These are phyloP conservation scores for Hippophae tibetana DNA, from an alignment of 306 rosid genomes.

Conservation along the genomic window DNA sequence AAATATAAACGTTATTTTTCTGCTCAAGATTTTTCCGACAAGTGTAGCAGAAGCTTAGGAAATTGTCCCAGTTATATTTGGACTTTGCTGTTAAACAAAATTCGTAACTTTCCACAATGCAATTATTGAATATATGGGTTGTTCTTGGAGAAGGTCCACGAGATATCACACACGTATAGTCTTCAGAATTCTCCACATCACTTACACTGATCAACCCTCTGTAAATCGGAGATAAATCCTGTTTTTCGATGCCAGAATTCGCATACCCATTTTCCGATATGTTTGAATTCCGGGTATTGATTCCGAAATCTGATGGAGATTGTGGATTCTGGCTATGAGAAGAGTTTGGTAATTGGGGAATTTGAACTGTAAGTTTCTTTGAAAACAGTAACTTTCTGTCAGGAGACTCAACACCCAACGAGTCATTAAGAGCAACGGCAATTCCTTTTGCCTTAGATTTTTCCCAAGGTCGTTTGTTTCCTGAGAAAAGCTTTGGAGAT, in stretches of 20 bases:
- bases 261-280: constrained; percentile 17
- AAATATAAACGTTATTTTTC: constrained; percentile 72
- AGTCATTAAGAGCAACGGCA: constrained; percentile 61
- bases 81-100: constrained; percentile 17
- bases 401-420: constrained; percentile 28
- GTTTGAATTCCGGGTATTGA: constrained; percentile 19
- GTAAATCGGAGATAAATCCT: constrained; percentile 12
- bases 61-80: constrained; percentile 21
- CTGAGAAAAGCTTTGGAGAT: constrained; percentile 22
- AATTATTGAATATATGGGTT: constrained; percentile 70
- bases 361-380: constrained; percentile 51
- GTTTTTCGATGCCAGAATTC: constrained; percentile 22
- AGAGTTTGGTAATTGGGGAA: constrained; percentile 31
- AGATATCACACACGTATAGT: constrained; percentile 71
- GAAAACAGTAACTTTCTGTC: constrained; percentile 37
- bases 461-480: constrained; percentile 32
- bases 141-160: constrained; percentile 71
- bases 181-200: constrained; percentile 76
- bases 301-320: constrained; percentile 24
- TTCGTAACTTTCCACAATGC: constrained; percentile 43
- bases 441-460: constrained; percentile 34
- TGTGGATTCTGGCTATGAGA: constrained; percentile 18
- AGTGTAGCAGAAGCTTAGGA: constrained; percentile 73
- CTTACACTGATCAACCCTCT: constrained; percentile 30
- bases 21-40: constrained; percentile 74